These are phyloP conservation scores for Raphanus raphanistrum DNA, from an alignment of 345 rosid genomes.

Conservation along the genomic window DNA sequence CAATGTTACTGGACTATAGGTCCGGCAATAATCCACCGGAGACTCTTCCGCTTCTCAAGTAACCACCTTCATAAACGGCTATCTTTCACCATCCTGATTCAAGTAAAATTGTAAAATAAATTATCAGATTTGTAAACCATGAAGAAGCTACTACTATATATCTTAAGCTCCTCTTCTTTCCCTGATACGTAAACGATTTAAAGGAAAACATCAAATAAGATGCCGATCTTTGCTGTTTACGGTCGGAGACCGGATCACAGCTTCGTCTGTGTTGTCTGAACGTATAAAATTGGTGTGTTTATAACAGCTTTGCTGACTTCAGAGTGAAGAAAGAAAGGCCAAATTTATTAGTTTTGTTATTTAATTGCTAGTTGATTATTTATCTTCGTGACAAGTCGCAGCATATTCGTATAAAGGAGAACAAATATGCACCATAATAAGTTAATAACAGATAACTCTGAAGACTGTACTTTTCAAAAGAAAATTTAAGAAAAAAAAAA, in stretches of 20 bases:
- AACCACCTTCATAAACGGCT: constrained; percentile 1
- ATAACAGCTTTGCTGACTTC: background rate
- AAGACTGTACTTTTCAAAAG: background rate
- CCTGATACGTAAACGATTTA: background rate
- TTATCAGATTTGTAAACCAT: background rate
- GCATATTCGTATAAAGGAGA: background rate
- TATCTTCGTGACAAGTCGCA: background rate
- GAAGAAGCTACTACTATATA: background rate
- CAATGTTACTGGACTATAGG: background rate
- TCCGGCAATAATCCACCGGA: background rate
- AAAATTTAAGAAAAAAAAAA: no score
- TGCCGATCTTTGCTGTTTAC: background rate
- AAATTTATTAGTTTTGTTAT: background rate
- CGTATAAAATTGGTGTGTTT: background rate
- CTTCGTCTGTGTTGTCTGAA: background rate
- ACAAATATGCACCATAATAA: no score
- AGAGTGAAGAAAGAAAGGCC: background rate
- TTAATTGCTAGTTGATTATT: background rate
- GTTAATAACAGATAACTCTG: background rate
- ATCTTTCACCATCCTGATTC: background rate
- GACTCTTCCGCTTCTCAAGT: constrained; percentile 8
- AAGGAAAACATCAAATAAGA: background rate
- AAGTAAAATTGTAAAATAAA: background rate
- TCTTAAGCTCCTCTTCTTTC: background rate
- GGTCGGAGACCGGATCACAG: background rate